Conservation (phyloP, 2,329 filamentous ascomycete species). For the Calonectria hongkongensis region DNA sequence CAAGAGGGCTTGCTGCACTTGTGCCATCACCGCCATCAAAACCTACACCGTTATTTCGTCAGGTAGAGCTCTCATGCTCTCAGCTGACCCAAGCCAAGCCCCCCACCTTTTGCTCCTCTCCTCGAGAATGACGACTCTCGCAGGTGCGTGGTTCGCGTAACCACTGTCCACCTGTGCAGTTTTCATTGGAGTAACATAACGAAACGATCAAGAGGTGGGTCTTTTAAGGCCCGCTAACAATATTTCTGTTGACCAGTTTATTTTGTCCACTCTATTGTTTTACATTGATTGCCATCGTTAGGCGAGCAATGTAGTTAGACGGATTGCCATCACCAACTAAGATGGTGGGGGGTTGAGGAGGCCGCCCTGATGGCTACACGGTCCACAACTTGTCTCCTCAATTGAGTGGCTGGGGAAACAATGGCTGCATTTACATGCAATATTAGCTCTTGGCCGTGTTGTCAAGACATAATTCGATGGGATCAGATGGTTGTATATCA, state of each 20-base stretch:
- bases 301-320: neutral
- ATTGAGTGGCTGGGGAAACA: neutral
- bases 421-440: neutral
- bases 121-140: neutral
- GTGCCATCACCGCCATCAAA: neutral
- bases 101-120: neutral
- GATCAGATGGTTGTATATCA: neutral
- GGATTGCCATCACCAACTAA: neutral
- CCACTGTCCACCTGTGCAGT: constrained; percentile 4
- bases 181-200: constrained; percentile 22
- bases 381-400: neutral
- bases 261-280: constrained; percentile 13
- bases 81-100: neutral
- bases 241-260: neutral
- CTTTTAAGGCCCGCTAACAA: neutral
- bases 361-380: neutral
- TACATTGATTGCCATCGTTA: neutral
- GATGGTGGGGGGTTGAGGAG: neutral
- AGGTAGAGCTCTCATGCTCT: neutral
- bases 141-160: constrained; percentile 16
- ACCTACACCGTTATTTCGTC: neutral
- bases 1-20: neutral
- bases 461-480: neutral
- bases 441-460: neutral
- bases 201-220: constrained; percentile 4